phyloP scores from a whole-genome alignment of 345 rosid genomes.

The Dipteronia dyeriana region DNA sequence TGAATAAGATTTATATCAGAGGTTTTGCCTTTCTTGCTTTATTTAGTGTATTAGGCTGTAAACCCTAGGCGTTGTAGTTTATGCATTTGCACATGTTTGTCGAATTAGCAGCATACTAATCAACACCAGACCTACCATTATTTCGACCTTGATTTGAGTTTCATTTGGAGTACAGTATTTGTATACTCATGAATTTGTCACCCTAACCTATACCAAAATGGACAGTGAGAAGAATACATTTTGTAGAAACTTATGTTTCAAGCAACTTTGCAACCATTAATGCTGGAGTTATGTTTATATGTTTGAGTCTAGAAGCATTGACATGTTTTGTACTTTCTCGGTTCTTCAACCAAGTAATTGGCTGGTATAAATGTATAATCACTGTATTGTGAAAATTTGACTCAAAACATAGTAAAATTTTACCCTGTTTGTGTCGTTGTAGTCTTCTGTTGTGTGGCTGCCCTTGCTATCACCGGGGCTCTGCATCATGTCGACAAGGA shows the following conservation, averaged over 20 bases:
- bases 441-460: slow-evolving; percentile 95
- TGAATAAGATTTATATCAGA: too few relatives aligned
- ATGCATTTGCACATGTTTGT: not conserved
- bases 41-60: too few relatives aligned
- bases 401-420: not conserved
- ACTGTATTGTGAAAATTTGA: not conserved
- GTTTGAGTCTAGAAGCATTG: too few relatives aligned
- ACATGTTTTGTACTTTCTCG: too few relatives aligned
- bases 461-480: slow-evolving; percentile 84
- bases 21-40: too few relatives aligned
- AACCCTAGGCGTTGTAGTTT: too few relatives aligned
- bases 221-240: not conserved
- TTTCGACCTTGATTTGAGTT: not conserved
- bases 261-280: not conserved
- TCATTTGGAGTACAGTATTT: not conserved
- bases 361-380: not conserved
- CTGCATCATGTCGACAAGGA: slow-evolving; percentile 90
- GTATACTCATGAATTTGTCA: not conserved
- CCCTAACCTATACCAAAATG: not conserved
- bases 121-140: not conserved
- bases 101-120: not conserved
- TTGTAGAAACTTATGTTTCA: not conserved
- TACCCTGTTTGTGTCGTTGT: slow-evolving; percentile 25
- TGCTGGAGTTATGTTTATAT: not conserved
- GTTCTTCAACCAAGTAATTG: not conserved